These are phyloP conservation scores for Ogataea siamensis DNA, from an alignment of 805 yeast species.

Conservation along the genomic window DNA sequence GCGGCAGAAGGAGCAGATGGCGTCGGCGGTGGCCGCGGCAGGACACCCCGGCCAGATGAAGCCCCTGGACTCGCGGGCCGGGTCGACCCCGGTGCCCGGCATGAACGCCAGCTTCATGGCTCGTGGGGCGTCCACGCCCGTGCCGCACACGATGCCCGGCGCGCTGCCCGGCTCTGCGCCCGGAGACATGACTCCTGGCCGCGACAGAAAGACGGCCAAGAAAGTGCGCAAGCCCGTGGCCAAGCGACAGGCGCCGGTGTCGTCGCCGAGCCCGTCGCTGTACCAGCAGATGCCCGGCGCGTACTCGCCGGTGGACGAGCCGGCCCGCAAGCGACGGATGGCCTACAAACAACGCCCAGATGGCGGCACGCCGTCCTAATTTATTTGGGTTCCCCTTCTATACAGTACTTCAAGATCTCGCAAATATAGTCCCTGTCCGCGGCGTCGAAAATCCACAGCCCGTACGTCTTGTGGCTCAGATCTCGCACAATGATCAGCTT, in stretches of 20 bases:
- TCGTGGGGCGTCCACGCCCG: constrained; percentile 8
- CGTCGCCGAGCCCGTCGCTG: constrained; percentile 22
- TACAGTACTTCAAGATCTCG: constrained; percentile 36
- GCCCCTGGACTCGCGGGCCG: constrained; percentile 4
- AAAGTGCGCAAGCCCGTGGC: constrained; percentile 34
- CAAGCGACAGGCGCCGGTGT: constrained; percentile 31
- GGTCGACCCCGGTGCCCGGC: constrained; percentile 6
- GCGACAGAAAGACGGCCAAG: constrained; percentile 24
- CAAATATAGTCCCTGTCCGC: constrained; percentile 61
- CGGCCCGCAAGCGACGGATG: constrained; percentile 31
- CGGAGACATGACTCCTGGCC: constrained; percentile 5
- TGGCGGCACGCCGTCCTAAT: constrained; percentile 2
- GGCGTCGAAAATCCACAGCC: constrained; percentile 74
- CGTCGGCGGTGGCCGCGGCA: constrained; percentile 32
- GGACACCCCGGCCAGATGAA: constrained; percentile 15
- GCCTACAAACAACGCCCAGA: constrained; percentile 28
- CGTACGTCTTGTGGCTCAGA: constrained; percentile 67
- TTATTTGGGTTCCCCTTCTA: constrained; percentile 16
- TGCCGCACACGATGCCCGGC: constrained; percentile 7
- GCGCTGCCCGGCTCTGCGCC: constrained; percentile 4
- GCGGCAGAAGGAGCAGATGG: constrained; percentile 34
- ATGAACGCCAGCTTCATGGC: constrained; percentile 4
- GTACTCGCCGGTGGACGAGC: constrained; percentile 22
- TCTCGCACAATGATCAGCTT: constrained; percentile 69
- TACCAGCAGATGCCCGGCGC: constrained; percentile 34